Base-by-base conservation (phyloP, 2,329 filamentous ascomycete species). In the Helotiales sp. region DNA sequence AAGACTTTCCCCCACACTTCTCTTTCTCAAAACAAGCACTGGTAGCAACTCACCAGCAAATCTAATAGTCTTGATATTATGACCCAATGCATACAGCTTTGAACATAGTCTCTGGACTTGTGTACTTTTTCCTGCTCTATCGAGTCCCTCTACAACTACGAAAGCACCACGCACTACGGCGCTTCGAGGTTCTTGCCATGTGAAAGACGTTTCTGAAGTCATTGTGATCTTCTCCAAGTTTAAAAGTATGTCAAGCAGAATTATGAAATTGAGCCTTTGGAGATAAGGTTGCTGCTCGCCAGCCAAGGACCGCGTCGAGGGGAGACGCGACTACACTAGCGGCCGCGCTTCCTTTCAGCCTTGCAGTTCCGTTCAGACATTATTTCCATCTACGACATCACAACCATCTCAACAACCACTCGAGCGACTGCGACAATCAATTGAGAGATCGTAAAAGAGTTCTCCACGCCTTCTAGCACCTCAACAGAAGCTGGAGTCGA, bases 71-170 rank as follows among this genome's bases (percentile, higher is more conserved):
- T 80, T 78, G 29, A 86, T 81, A 49, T 76, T 72, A 48, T 78
- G 73, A 7, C 83, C 84, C 55, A 76, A 70, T 5, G 72, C 68
- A 54, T 78, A 71, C 3, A 91, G 76, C 34, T 73, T 76, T 27
- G 81, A 73, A 34, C 79, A 80, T 38, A 91, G 76, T 53, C 75
- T 76, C 52, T 79, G 74, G 66, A 85, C 88, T 76, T 90, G 88
- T 27, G 87, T 90, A 15, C 86, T 88, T 75, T 91, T 91, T 27
- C 88, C 88, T 3, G 88, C 84, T 58, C 86, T 80, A 67, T 91
- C 88, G 30, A 91, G 78, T 15, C 88, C 88, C 74, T 91, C 88
- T 52, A 90, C 80, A 2, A 89, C 86, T 59, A 91, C 84, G 33
- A 91, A 78, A 56, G 81, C 80, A 31, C 87, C 87, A 54, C 83